Base-by-base conservation (phyloP, 768 basidiomycete species). In the Boletus sp. region DNA sequence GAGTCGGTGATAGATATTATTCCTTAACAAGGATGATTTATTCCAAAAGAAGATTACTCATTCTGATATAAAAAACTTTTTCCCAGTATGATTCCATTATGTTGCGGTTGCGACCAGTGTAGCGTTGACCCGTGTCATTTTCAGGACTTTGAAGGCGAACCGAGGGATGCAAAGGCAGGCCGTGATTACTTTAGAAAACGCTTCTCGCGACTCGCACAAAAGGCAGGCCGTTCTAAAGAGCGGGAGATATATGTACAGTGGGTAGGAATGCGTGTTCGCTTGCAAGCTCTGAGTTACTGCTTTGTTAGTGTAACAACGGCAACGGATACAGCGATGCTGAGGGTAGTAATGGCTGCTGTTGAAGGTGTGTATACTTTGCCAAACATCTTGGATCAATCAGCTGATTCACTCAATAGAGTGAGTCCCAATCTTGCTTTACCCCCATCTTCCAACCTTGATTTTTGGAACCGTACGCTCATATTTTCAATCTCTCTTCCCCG, bases 11-110 rank as follows among this genome's bases (percentile, higher is more conserved):
- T 64, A 92, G 92, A 96, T 97, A 61, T 80, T 97, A 36, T 96
- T 96, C 80, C 79, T 96, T 56, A 97, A 96, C 76, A 97, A 98
- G 77, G 88, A 94, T 64, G 94, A 98, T 69, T 79, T 96, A n/a
- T 94, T 94, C 67, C 83, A 85, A 72, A 80, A 83, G 69, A 96
- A 96, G 75, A 85, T 98, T 41, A 71, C 73, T 54, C 79, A 83
- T 55, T 94, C 92, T 20, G 83, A 91, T 70, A 94, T 98, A 72
- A 87, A 85, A 75, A 89, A 83, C 62, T 90, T 90, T 75, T 98
- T 97, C 77, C 90, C 92, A 0, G 93, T 90, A 67, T 35, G 83
- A 69, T 30, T 45, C 29, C 6, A 17, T n/a, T 7, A 7, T 28
- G 7, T 37, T 24, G 15, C 33, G 5, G 10, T 33, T 24, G 15